A percentile compares a stretch with the other conserved stretches of the same genome.
These are phyloP conservation scores for Rhodotorula sp. DNA, from an alignment of 1,284 basidiomycete species.

Conservation along the genomic window DNA sequence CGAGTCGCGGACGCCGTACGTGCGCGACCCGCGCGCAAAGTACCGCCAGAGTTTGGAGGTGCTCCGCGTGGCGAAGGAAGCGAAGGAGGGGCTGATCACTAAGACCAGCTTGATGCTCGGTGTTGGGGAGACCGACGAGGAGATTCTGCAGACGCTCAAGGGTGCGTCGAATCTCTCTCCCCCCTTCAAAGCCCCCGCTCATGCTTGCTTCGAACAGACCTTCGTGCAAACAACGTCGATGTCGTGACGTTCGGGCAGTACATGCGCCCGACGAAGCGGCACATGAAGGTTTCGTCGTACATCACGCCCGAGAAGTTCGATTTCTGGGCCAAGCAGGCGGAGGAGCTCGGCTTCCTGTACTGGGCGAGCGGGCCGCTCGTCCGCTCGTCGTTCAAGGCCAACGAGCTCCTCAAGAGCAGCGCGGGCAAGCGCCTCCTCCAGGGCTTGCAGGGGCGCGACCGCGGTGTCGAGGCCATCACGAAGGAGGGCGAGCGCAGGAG, in stretches of 20 bases:
- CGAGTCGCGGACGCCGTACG: conserved; percentile 88
- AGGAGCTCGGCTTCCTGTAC: conserved; percentile 93
- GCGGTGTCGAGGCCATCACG: conserved; percentile 25
- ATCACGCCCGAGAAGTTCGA: conserved; percentile 92
- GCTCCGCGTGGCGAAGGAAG: conserved; percentile 64
- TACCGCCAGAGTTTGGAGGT: conserved; percentile 89
- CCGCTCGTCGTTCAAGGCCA: conserved; percentile 90
- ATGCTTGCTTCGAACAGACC: conserved; percentile 60
- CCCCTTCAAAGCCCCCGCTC: background rate
- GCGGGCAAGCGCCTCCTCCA: conserved; percentile 39
- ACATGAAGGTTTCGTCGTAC: conserved; percentile 99
- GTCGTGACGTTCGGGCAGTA: conserved; percentile 99
- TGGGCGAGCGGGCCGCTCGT: conserved; percentile 96
- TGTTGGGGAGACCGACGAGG: conserved; percentile 84
- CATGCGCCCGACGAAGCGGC: conserved; percentile 97
- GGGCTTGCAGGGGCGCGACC: conserved; percentile 44
- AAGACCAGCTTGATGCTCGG: conserved; percentile 99
- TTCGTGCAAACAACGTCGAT: conserved; percentile 85
- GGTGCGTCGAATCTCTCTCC: conserved; percentile 57
- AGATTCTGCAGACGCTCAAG: conserved; percentile 78
- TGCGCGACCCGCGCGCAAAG: conserved; percentile 90
- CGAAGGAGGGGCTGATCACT: conserved; percentile 82
- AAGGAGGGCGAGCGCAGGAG: conserved; percentile 30
- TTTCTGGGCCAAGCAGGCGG: conserved; percentile 84
- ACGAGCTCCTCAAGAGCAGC: conserved; percentile 51